Percentiles rank a stretch among this genome's conserved stretches.
phyloP scores from a whole-genome alignment of 164 flowering plant species.

The Annona squamosa region DNA sequence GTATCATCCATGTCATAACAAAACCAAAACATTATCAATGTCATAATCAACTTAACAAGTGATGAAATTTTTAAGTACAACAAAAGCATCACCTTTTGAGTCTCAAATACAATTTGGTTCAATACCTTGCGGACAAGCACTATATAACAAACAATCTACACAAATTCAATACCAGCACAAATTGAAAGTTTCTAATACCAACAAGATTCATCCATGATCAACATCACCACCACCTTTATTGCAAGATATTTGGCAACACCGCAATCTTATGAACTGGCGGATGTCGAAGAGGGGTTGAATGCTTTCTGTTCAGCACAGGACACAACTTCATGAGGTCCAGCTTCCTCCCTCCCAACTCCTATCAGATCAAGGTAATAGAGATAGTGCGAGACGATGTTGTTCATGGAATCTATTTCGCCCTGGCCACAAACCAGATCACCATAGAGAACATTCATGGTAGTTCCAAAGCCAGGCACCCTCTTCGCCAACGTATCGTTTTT shows the following conservation, averaged over 20 bases:
- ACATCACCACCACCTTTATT: neutral
- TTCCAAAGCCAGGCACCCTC: constrained; percentile 71
- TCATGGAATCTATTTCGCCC: constrained; percentile 67
- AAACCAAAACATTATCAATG: too few species aligned
- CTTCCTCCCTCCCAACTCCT: constrained; percentile 68
- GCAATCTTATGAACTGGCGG: constrained; percentile 28
- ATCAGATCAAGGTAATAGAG: constrained; percentile 65
- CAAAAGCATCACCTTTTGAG: too few species aligned
- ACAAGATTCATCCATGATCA: neutral
- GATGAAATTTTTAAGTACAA: too few species aligned
- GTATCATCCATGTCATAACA: too few species aligned
- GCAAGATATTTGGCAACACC: neutral
- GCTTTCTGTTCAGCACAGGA: constrained; percentile 60
- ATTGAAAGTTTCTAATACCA: neutral
- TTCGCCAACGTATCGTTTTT: constrained; percentile 77
- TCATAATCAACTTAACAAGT: too few species aligned
- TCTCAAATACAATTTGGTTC: too few species aligned
- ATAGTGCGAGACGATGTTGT: constrained; percentile 67
- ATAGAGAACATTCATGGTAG: constrained; percentile 78
- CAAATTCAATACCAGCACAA: neutral
- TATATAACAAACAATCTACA: neutral
- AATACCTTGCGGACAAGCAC: neutral
- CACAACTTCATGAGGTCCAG: constrained; percentile 56
- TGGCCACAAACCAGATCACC: constrained; percentile 64
- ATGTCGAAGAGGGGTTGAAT: constrained; percentile 44